A percentile compares a stretch with the other conserved stretches of the same genome.
Evolutionary conservation across 2,329 filamentous ascomycete genomes (phyloP).

Genomic region (Pyrenochaeta sp.): DNA sequence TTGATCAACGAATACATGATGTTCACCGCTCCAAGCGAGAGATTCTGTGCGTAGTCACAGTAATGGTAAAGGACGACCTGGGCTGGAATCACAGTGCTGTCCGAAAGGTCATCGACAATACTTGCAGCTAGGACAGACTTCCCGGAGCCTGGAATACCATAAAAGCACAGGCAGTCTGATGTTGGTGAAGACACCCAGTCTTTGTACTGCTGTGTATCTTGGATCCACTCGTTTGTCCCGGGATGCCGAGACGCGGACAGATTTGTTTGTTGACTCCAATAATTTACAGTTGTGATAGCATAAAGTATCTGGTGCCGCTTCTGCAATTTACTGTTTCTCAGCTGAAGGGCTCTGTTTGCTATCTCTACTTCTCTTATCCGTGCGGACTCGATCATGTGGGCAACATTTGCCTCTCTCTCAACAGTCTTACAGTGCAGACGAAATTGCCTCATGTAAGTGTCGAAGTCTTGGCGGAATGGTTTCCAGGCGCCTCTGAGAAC

Average conservation of each 20-base stretch:
- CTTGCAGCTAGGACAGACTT: constrained; percentile 27
- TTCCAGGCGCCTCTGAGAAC: constrained; percentile 23
- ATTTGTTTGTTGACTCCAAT: constrained; percentile 15
- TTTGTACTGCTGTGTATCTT: constrained; percentile 2
- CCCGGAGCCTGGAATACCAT: constrained; percentile 30
- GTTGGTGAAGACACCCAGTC: constrained; percentile 7
- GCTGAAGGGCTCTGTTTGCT: constrained; percentile 15
- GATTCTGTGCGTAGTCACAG: constrained; percentile 18
- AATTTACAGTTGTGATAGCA: constrained; percentile 15
- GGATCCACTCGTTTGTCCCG: constrained; percentile 23
- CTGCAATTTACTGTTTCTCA: constrained; percentile 12
- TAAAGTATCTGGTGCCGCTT: constrained; percentile 15
- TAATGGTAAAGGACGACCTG: constrained; percentile 21
- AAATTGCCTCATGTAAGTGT: constrained; percentile 21
- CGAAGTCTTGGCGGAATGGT: constrained; percentile 17
- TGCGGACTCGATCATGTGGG: constrained; percentile 28
- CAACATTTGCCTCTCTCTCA: constrained; percentile 22
- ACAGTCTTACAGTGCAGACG: constrained; percentile 20
- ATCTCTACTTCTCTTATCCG: constrained; percentile 15
- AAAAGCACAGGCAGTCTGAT: constrained; percentile 24
- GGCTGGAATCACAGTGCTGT: neutral
- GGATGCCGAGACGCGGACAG: constrained; percentile 9
- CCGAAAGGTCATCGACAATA: constrained; percentile 10
- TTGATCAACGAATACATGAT: constrained; percentile 17
- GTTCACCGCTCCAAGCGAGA: constrained; percentile 12